A percentile compares a stretch with the other conserved stretches of the same genome.
These are phyloP conservation scores for Xylaria longipes DNA, from an alignment of 495 filamentous ascomycete species.

Conservation along the genomic window DNA sequence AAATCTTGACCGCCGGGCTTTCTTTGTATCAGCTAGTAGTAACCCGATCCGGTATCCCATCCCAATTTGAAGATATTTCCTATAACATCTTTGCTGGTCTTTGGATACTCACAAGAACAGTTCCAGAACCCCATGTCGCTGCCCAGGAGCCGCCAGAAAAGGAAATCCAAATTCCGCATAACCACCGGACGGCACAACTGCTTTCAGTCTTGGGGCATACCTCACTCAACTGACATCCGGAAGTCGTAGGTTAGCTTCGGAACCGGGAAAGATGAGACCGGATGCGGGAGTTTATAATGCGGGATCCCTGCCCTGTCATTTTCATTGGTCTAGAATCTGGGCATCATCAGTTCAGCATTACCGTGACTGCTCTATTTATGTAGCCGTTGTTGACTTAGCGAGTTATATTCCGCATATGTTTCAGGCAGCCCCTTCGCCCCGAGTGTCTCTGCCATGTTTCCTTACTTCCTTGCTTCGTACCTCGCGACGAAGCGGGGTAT, in stretches of 20 bases:
- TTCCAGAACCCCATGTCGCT: conserved; percentile 2
- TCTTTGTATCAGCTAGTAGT: neutral
- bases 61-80: neutral
- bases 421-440: neutral
- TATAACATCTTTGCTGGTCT: neutral
- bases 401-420: neutral
- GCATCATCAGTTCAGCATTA: neutral
- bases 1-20: conserved; percentile 3
- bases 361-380: neutral
- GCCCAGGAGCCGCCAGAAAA: conserved; percentile 2
- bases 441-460: neutral
- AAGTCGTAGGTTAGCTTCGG: conserved; percentile 11
- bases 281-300: conserved; percentile 7
- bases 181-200: conserved; percentile 9
- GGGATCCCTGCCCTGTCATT: neutral
- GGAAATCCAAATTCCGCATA: conserved; percentile 1
- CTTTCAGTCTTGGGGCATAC: neutral
- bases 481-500: conserved; percentile 11
- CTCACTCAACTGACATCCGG: conserved; percentile 8
- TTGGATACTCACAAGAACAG: neutral
- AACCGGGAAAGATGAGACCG: neutral
- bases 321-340: neutral
- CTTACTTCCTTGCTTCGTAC: neutral
- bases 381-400: neutral
- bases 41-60: neutral